A percentile compares a stretch with the other conserved stretches of the same genome.
These are phyloP conservation scores for Penicillium sp. DNA, from an alignment of 2,329 filamentous ascomycete species.

Conservation along the genomic window DNA sequence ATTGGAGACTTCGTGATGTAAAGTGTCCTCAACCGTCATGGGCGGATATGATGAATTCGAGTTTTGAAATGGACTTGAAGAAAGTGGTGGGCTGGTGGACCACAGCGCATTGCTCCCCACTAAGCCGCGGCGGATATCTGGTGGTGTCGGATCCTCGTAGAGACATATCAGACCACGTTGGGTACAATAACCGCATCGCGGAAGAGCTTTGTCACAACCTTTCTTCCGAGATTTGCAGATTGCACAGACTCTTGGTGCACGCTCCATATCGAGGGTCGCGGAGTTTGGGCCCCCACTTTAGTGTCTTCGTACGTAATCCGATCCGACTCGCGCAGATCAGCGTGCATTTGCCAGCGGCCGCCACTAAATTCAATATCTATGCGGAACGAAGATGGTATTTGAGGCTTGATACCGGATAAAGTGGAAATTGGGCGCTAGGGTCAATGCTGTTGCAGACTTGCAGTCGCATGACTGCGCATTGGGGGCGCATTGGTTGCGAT, in stretches of 20 bases:
- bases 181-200: conserved; percentile 2
- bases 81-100: not conserved
- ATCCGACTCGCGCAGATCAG: not conserved
- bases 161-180: not conserved
- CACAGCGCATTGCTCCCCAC: not conserved
- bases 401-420: not conserved
- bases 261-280: not conserved
- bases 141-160: not conserved
- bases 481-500: not conserved
- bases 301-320: not conserved
- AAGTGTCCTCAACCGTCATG: not conserved
- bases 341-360: not conserved
- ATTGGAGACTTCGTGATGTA: not conserved
- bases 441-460: no score
- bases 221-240: conserved; percentile 5
- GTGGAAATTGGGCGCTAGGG: no score
- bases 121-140: not conserved
- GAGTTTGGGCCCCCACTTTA: not conserved
- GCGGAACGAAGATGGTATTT: not conserved
- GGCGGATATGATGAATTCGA: not conserved
- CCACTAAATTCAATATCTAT: not conserved
- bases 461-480: no score
- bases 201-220: conserved; percentile 1
- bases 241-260: conserved; percentile 1
- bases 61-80: not conserved